Percentiles rank a stretch among this genome's conserved stretches.
Evolutionary conservation across 345 rosid genomes (phyloP).

Genomic region (Hibiscus tridactylites): DNA sequence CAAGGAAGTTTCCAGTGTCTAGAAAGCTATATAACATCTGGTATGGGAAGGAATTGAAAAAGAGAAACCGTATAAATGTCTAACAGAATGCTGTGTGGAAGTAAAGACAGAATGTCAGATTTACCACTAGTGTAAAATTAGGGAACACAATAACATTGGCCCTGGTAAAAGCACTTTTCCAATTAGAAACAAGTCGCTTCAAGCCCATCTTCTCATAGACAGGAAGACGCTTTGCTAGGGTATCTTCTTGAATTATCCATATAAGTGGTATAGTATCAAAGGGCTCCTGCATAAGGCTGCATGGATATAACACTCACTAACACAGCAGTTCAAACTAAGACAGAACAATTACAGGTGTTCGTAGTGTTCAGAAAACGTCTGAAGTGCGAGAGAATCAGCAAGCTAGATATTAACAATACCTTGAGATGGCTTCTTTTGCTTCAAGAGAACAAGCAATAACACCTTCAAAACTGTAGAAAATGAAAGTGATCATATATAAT

Average conservation of each 20-base stretch:
- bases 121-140: constrained; percentile 73
- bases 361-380: not conserved
- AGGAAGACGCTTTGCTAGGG: constrained; percentile 75
- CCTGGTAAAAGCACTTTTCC: constrained; percentile 72
- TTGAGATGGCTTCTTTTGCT: constrained; percentile 75
- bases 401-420: constrained; percentile 28
- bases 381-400: not conserved
- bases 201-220: constrained; percentile 54
- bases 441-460: constrained; percentile 74
- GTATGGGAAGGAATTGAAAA: constrained; percentile 23
- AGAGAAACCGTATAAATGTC: constrained; percentile 21
- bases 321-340: constrained; percentile 28
- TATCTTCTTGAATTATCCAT: constrained; percentile 88
- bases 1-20: constrained; percentile 93
- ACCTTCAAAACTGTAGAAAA: constrained; percentile 68
- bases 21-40: constrained; percentile 92
- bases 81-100: not conserved
- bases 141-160: constrained; percentile 72
- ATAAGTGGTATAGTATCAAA: constrained; percentile 76
- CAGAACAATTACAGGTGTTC: constrained; percentile 8
- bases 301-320: constrained; percentile 54
- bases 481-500: constrained; percentile 17
- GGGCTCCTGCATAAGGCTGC: constrained; percentile 99
- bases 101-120: constrained; percentile 8
- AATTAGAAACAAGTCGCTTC: constrained; percentile 50